Conservation (phyloP, 2,329 filamentous ascomycete species). For the Pseudogymnoascus sp. region DNA sequence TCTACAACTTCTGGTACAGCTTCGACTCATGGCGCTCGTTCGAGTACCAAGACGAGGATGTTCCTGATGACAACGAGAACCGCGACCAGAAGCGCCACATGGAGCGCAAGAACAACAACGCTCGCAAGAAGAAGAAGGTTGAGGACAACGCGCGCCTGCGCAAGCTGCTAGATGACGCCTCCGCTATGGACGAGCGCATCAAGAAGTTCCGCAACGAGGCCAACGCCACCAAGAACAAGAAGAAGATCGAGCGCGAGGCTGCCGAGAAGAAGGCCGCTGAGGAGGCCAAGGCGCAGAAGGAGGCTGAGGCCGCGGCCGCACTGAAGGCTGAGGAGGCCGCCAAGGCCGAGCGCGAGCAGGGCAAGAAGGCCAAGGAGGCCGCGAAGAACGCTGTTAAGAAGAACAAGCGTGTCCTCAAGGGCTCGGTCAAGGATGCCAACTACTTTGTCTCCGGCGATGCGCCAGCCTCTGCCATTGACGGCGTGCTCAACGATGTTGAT, state of each 20-base stretch:
- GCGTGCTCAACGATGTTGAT: constrained; percentile 79
- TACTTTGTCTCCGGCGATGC: constrained; percentile 77
- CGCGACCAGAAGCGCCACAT: constrained; percentile 98
- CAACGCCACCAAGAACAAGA: constrained; percentile 93
- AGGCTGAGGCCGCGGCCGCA: constrained; percentile 70
- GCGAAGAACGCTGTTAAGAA: constrained; percentile 99
- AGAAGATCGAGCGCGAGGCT: constrained; percentile 81
- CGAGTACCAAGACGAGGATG: constrained; percentile 97
- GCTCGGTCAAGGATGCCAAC: constrained; percentile 92
- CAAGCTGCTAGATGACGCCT: constrained; percentile 79
- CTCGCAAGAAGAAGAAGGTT: constrained; percentile 98
- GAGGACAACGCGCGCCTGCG: constrained; percentile 91
- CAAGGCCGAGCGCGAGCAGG: constrained; percentile 73
- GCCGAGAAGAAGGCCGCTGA: constrained; percentile 82
- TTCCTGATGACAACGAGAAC: constrained; percentile 97
- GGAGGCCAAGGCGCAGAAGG: constrained; percentile 76
- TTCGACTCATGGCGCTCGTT: constrained; percentile 97
- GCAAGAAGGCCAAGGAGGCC: constrained; percentile 96
- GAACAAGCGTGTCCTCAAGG: constrained; percentile 97
- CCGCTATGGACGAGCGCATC: constrained; percentile 85
- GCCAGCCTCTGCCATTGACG: constrained; percentile 71
- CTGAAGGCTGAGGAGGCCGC: constrained; percentile 81
- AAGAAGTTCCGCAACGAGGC: constrained; percentile 93
- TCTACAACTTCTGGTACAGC: constrained; percentile 99
- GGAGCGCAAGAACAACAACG: constrained; percentile 96